Evolutionary conservation across 1,139 yeast genomes (phyloP), one percentile per base, ranked within the genome.

Genomic region (Candida dubliniensis): DNA sequence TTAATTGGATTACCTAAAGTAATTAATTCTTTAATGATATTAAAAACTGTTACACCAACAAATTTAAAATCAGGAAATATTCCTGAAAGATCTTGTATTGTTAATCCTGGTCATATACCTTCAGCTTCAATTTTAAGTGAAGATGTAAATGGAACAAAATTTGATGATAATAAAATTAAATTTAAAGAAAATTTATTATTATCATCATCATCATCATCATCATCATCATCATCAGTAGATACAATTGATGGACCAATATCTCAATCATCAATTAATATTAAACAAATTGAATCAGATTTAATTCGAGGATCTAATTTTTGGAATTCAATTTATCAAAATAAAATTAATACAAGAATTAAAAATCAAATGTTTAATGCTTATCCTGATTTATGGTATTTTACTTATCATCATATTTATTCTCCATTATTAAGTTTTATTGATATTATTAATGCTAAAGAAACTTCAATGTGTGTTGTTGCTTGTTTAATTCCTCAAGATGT

Each of bases 401-500:
- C 93, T 0, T 70, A 84, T 46, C 80, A 82, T 47, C 82, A 85
- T 57, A 90, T 87, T n/a, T 90, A 90, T 58, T 80, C 88, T 0
- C 90, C 95, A 11, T 63, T 90, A 36, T 71, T 90, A 46, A 83
- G 95, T 29, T 86, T 65, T 59, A 77, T 82, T 10, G 84, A 75
- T 4, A 72, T 88, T 2, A 67, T 90, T 36, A 63, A 74, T 8
- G 82, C 87, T 2, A 75, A 71, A 49, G 96, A 89, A 49, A 85
- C 96, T 0, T 82, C 93, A 33, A 61, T 88, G 52, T 84, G 87
- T 36, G 81, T 90, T 4, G 79, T 90, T 27, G 85, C 95, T 1
- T 77, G 91, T 49, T 72, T 91, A 55, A 82, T 90, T 9, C 96
- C 97, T 0, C 96, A 88, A 59, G 96, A 90, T 61, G 96, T 90